phyloP scores from a whole-genome alignment of 176 grass and related monocot species.

The Bonia amplexicaulis region DNA sequence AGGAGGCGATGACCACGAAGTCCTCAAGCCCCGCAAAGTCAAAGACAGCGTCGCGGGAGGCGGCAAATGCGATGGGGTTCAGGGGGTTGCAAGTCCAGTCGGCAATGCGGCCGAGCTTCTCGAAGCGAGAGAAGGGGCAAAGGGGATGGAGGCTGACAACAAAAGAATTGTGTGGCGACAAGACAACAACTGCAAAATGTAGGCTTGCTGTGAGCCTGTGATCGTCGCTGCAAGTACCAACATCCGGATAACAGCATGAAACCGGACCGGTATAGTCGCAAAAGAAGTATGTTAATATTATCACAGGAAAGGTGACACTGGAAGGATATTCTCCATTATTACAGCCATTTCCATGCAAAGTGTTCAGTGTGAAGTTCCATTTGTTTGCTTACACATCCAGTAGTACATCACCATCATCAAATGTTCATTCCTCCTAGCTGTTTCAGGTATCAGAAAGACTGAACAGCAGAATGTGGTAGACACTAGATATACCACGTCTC shows the following conservation, averaged over 20 bases:
- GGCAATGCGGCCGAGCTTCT: conserved; percentile 56
- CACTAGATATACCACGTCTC: neutral
- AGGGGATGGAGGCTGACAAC: conserved; percentile 49
- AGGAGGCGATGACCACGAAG: conserved; percentile 40
- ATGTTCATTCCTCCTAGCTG: conserved; percentile 20
- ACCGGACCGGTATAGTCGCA: too few relatives aligned
- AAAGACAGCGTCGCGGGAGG: conserved; percentile 58
- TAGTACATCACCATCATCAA: neutral
- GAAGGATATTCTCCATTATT: neutral
- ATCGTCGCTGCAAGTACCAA: too few relatives aligned
- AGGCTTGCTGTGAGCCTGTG: too few relatives aligned
- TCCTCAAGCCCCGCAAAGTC: conserved; percentile 40
- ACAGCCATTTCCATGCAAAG: neutral
- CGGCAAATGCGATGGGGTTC: neutral
- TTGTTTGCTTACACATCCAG: conserved; percentile 8
- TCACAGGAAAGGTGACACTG: too few relatives aligned
- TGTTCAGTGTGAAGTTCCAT: neutral
- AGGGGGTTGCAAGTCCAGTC: conserved; percentile 52
- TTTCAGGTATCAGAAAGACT: conserved; percentile 9
- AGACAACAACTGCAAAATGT: too few relatives aligned
- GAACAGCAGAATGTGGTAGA: conserved; percentile 19
- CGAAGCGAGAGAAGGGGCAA: conserved; percentile 67
- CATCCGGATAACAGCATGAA: too few relatives aligned
- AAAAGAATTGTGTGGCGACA: too few relatives aligned
- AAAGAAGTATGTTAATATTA: too few relatives aligned